These are phyloP conservation scores for Dissophora ornata DNA, from an alignment of 192 early-diverging fungal genomes.

Conservation along the genomic window DNA sequence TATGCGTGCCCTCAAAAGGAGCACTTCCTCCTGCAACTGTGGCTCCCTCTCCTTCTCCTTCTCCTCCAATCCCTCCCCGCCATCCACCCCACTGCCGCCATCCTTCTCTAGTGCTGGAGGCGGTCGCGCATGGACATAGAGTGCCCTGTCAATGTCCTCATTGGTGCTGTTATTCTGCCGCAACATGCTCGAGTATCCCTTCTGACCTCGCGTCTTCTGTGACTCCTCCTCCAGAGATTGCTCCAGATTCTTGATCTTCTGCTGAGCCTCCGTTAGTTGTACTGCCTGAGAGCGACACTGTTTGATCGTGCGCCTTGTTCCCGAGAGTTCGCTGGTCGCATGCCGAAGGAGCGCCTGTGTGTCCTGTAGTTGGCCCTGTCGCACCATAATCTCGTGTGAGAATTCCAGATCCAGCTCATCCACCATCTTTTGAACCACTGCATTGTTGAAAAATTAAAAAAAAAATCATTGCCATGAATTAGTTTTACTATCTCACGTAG, in stretches of 20 bases:
- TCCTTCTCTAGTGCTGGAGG: not conserved
- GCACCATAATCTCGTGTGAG: constrained; percentile 65
- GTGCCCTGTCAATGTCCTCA: constrained; percentile 15
- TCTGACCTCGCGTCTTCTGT: constrained; percentile 56
- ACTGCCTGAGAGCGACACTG: constrained; percentile 60
- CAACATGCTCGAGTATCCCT: constrained; percentile 15
- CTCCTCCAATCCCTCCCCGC: not conserved
- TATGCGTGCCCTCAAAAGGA: constrained; percentile 45
- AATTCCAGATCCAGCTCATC: constrained; percentile 77
- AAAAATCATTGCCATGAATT: too few species aligned
- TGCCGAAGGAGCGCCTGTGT: constrained; percentile 65
- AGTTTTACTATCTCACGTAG: too few species aligned
- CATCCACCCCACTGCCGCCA: not conserved
- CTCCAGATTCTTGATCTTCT: constrained; percentile 73
- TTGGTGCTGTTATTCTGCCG: constrained; percentile 7
- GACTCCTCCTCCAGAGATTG: constrained; percentile 62
- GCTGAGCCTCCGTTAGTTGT: constrained; percentile 67
- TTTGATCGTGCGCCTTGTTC: constrained; percentile 64
- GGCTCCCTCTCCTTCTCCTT: constrained; percentile 3
- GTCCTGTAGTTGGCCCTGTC: constrained; percentile 69
- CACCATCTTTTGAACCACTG: constrained; percentile 75
- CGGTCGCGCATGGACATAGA: constrained; percentile 8
- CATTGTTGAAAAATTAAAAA: too few species aligned
- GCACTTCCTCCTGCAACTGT: constrained; percentile 23
- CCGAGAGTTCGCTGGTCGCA: constrained; percentile 65